Conservation (phyloP, 2,329 filamentous ascomycete genomes). For the Sclerotinia trifoliorum region DNA sequence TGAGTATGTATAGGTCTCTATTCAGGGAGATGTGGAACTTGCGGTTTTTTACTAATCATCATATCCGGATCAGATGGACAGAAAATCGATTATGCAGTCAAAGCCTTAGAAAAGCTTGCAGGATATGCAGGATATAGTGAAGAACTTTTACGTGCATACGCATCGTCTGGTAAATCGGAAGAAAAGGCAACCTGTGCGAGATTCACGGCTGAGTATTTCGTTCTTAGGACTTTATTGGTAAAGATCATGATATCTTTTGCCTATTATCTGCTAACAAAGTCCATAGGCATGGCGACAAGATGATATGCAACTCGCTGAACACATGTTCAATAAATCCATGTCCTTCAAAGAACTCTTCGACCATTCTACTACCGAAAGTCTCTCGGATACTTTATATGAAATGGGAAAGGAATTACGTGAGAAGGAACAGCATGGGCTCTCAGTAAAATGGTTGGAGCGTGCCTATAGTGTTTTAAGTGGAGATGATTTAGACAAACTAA, state of each 20-base stretch:
- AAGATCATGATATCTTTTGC: slow-evolving; percentile 23
- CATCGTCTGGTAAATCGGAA: slow-evolving; percentile 30
- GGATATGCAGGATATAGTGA: slow-evolving; percentile 57
- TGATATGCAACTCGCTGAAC: slow-evolving; percentile 72
- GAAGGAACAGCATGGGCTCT: slow-evolving; percentile 53
- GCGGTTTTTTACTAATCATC: neutral
- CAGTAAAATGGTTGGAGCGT: slow-evolving; percentile 71
- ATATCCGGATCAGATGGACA: slow-evolving; percentile 29
- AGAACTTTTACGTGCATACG: slow-evolving; percentile 41
- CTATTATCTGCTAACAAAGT: neutral
- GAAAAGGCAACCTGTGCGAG: slow-evolving; percentile 38
- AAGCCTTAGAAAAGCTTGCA: slow-evolving; percentile 63
- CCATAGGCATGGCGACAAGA: slow-evolving; percentile 70
- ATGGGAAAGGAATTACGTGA: slow-evolving; percentile 63
- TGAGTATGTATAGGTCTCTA: slow-evolving; percentile 48
- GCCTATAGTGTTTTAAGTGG: slow-evolving; percentile 58
- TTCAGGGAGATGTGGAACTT: neutral
- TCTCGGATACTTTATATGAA: slow-evolving; percentile 68
- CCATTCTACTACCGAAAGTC: slow-evolving; percentile 53
- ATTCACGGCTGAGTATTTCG: slow-evolving; percentile 39
- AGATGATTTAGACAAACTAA: slow-evolving; percentile 55
- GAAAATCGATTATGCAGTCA: slow-evolving; percentile 57
- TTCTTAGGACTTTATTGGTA: slow-evolving; percentile 55
- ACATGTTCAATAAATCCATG: slow-evolving; percentile 66
- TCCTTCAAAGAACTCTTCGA: slow-evolving; percentile 46